A percentile compares a stretch with the other conserved stretches of the same genome.
These are phyloP conservation scores for Dillenia turbinata DNA, from an alignment of 164 flowering plant genomes.

Conservation along the genomic window DNA sequence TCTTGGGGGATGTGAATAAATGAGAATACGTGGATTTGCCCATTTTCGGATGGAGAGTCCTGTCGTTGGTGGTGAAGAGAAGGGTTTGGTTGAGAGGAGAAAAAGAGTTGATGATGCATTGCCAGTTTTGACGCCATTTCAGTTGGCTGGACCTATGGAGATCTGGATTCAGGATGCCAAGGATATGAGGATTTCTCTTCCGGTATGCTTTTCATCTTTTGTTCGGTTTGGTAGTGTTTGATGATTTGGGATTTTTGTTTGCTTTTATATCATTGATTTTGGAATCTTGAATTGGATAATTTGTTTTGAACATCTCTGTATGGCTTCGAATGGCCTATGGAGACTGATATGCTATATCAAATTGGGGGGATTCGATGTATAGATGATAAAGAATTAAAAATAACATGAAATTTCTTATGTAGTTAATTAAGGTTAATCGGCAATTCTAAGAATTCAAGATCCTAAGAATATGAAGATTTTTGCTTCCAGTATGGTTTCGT, in stretches of 20 bases:
- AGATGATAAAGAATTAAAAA: too few relatives aligned
- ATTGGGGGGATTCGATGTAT: too few relatives aligned
- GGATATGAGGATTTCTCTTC: constrained; percentile 75
- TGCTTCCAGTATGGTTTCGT: too few relatives aligned
- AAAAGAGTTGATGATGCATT: constrained; percentile 15
- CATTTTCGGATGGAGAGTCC: constrained; percentile 42
- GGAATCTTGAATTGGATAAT: not conserved
- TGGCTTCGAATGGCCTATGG: too few relatives aligned
- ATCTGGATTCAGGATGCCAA: constrained; percentile 95
- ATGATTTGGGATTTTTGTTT: not conserved
- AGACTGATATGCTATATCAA: too few relatives aligned
- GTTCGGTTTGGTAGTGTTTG: too few relatives aligned
- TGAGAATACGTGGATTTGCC: constrained; percentile 94
- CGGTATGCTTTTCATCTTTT: constrained; percentile 38
- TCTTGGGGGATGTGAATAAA: constrained; percentile 75
- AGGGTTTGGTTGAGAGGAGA: constrained; percentile 37
- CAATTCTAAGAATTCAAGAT: too few relatives aligned
- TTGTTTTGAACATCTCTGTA: not conserved
- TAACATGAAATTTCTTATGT: too few relatives aligned
- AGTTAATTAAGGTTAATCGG: too few relatives aligned
- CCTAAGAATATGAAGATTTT: too few relatives aligned
- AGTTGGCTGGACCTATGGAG: constrained; percentile 96
- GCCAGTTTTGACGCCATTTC: constrained; percentile 90
- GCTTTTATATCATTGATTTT: not conserved
- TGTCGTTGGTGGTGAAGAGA: constrained; percentile 21